phyloP scores from a whole-genome alignment of 371 early-diverging fungal genomes.

The Rhizopus sp. region DNA sequence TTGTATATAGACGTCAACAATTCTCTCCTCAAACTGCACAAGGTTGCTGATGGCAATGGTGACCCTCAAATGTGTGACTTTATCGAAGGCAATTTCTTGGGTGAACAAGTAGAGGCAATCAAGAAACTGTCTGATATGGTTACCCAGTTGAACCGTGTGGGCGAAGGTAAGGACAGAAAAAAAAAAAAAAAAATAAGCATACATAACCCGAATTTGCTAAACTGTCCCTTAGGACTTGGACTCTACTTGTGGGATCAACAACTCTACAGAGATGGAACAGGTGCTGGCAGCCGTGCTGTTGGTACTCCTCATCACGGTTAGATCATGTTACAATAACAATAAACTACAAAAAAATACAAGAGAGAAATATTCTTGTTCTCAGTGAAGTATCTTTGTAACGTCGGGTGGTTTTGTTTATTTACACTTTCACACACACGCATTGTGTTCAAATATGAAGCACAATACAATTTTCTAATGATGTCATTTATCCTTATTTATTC shows the following conservation, averaged over 20 bases:
- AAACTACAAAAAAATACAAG: background rate
- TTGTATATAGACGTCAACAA: conserved; percentile 63
- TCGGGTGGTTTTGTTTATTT: too few relatives aligned
- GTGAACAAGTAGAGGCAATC: conserved; percentile 72
- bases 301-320: conserved; percentile 11
- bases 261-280: conserved; percentile 49
- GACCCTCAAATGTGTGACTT: conserved; percentile 76
- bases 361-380: background rate
- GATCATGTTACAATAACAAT: background rate
- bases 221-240: conserved; percentile 22
- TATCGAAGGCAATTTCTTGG: conserved; percentile 60
- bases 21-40: conserved; percentile 65
- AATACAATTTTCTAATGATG: too few relatives aligned
- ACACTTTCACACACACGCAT: too few relatives aligned
- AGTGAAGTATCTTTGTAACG: too few relatives aligned
- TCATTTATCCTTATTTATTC: too few relatives aligned
- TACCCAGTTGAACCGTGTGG: conserved; percentile 68
- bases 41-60: conserved; percentile 57
- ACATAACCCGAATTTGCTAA: conserved; percentile 1
- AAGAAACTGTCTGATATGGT: conserved; percentile 67
- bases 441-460: too few relatives aligned
- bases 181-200: background rate
- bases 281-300: conserved; percentile 48
- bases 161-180: conserved; percentile 37
- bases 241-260: conserved; percentile 72